Evolutionary conservation across 768 basidiomycete species (phyloP).

Genomic region (Tephrocybe sp.): DNA sequence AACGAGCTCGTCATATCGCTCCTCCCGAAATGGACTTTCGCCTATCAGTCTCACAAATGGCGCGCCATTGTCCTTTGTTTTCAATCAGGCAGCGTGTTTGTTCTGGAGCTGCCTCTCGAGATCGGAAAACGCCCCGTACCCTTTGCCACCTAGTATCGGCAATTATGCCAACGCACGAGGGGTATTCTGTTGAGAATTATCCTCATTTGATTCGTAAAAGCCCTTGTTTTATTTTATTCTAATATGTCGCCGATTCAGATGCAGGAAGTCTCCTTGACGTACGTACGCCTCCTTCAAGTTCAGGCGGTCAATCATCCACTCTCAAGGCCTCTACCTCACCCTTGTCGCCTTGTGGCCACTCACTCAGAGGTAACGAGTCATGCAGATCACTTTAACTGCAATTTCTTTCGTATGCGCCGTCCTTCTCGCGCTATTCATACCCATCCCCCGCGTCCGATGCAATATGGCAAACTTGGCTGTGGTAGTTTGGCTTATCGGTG

Average conservation of each 20-base stretch:
- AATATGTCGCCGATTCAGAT: slow-evolving; percentile 22
- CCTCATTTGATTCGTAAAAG: slow-evolving; percentile 4
- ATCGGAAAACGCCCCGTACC: slow-evolving; percentile 2
- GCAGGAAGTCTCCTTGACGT: too few relatives aligned
- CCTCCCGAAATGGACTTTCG: too few relatives aligned
- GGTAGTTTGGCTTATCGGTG: slow-evolving; percentile 47
- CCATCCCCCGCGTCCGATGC: slow-evolving; percentile 42
- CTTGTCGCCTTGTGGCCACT: slow-evolving; percentile 3
- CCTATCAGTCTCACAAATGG: too few relatives aligned
- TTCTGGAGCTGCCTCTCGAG: slow-evolving; percentile 15
- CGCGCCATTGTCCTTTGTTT: slow-evolving; percentile 24
- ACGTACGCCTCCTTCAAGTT: too few relatives aligned
- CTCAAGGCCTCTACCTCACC: not conserved
- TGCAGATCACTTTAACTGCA: slow-evolving; percentile 35
- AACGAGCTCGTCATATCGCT: too few relatives aligned
- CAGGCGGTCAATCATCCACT: too few relatives aligned
- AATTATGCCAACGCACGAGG: too few relatives aligned
- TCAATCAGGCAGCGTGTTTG: slow-evolving; percentile 25
- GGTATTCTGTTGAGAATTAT: slow-evolving; percentile 3
- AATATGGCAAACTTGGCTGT: slow-evolving; percentile 49
- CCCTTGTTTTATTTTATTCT: slow-evolving; percentile 28
- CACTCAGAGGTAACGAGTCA: too few relatives aligned
- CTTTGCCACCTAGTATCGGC: slow-evolving; percentile 15
- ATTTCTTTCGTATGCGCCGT: slow-evolving; percentile 44
- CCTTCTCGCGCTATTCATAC: slow-evolving; percentile 38